phyloP scores from a whole-genome alignment of 257 asterid species.

The Solanum stenotomum region DNA sequence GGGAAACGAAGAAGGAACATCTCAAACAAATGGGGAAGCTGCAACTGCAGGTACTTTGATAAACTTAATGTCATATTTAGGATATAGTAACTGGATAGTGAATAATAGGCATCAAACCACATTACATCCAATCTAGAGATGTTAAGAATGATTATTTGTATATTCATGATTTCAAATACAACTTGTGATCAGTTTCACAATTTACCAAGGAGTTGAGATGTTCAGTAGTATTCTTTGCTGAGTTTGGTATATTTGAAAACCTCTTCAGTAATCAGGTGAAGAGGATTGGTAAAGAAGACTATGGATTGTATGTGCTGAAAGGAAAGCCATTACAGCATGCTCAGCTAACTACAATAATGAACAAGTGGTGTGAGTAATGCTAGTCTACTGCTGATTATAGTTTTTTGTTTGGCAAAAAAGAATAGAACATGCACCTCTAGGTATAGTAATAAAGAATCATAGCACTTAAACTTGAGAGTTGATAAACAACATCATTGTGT shows the following conservation, averaged over 20 bases:
- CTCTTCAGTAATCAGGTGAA: neutral
- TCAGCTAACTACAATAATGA: neutral
- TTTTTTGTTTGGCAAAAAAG: neutral
- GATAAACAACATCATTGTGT: neutral
- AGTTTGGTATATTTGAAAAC: neutral
- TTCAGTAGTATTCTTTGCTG: neutral
- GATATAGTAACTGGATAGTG: neutral
- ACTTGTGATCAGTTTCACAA: neutral
- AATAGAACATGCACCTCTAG: neutral
- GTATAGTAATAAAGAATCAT: neutral
- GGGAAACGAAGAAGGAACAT: neutral
- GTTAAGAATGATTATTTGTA: neutral
- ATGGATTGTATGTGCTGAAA: neutral
- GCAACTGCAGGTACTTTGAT: neutral
- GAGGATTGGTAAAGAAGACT: neutral
- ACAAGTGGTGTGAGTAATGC: neutral
- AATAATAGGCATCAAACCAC: neutral
- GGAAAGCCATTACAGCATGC: neutral
- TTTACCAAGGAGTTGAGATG: neutral
- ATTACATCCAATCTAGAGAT: neutral
- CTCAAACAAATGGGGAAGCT: neutral
- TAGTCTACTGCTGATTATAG: neutral
- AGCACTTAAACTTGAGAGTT: neutral
- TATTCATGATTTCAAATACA: neutral
- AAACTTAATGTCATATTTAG: neutral